Evolutionary conservation across 148 eudicot species (phyloP).

Genomic region (Rhododendron griersonianum): DNA sequence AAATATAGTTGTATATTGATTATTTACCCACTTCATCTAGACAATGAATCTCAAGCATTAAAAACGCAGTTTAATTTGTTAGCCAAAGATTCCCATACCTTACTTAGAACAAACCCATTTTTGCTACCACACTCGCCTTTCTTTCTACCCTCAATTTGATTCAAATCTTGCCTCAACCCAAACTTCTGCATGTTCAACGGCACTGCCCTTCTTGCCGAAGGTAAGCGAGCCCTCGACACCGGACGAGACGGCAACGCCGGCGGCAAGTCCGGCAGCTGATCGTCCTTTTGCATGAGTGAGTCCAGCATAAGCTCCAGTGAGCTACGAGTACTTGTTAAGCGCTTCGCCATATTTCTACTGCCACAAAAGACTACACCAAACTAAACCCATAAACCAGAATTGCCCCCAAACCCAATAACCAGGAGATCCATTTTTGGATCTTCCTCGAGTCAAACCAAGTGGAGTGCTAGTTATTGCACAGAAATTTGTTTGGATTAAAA

Average conservation of each 20-base stretch:
- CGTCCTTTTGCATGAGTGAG: conserved; percentile 25
- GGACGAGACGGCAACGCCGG: conserved; percentile 48
- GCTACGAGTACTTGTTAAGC: conserved; percentile 26
- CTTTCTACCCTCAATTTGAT: not conserved
- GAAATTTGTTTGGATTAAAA: not conserved
- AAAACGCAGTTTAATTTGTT: not conserved
- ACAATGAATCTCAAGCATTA: not conserved
- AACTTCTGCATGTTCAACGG: conserved; percentile 10
- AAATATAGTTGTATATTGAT: not conserved
- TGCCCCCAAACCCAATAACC: not conserved
- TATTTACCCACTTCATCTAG: not conserved
- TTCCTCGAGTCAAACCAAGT: not conserved
- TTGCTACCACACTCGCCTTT: not conserved
- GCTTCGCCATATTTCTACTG: conserved; percentile 3
- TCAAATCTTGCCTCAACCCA: not conserved
- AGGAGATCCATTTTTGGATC: not conserved
- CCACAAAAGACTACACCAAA: not conserved
- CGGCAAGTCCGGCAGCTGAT: conserved; percentile 20
- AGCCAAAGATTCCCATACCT: conserved; percentile 10
- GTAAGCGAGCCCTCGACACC: conserved; percentile 38
- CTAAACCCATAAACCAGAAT: conserved; percentile 5
- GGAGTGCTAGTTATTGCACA: not conserved
- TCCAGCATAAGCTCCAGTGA: conserved; percentile 52
- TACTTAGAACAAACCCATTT: not conserved
- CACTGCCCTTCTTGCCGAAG: conserved; percentile 21